phyloP scores from a whole-genome alignment of 1,139 yeast species.

The Pichia sp. region DNA sequence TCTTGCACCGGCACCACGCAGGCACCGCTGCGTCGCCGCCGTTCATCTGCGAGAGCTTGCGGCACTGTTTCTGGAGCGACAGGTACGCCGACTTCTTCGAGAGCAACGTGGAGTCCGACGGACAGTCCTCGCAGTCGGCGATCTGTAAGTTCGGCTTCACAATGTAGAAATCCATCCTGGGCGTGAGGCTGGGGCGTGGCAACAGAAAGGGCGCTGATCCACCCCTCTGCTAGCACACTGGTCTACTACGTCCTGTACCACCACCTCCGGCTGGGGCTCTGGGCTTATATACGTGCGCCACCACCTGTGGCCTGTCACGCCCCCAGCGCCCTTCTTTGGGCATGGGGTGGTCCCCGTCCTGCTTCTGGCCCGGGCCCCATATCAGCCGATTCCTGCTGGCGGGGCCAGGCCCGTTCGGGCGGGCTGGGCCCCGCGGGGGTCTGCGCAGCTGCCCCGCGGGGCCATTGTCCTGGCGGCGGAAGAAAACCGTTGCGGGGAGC shows the following conservation, averaged over 20 bases:
- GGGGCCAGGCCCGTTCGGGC: background rate
- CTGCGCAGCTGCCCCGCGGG: too few relatives aligned
- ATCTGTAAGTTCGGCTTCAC: conserved; percentile 33
- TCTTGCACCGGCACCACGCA: conserved; percentile 11
- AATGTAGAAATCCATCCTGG: conserved; percentile 28
- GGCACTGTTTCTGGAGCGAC: conserved; percentile 17
- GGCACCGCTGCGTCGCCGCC: conserved; percentile 10
- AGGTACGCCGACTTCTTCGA: conserved; percentile 21
- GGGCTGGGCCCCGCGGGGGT: background rate
- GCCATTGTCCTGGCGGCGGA: background rate
- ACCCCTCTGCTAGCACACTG: too few relatives aligned
- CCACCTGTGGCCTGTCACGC: background rate
- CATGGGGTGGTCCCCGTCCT: background rate
- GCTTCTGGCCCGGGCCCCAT: too few relatives aligned
- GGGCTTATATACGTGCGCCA: background rate
- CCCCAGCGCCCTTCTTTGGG: background rate
- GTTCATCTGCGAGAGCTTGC: conserved; percentile 5
- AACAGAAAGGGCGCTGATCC: too few relatives aligned
- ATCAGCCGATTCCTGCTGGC: too few relatives aligned
- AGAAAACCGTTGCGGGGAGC: background rate
- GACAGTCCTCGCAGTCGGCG: conserved; percentile 28
- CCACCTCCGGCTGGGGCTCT: too few relatives aligned
- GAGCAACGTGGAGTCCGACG: conserved; percentile 18
- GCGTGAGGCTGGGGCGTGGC: too few relatives aligned
- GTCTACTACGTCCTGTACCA: too few relatives aligned